These are phyloP conservation scores for Hypericum androsaemum DNA, from an alignment of 345 rosid species.

Conservation along the genomic window DNA sequence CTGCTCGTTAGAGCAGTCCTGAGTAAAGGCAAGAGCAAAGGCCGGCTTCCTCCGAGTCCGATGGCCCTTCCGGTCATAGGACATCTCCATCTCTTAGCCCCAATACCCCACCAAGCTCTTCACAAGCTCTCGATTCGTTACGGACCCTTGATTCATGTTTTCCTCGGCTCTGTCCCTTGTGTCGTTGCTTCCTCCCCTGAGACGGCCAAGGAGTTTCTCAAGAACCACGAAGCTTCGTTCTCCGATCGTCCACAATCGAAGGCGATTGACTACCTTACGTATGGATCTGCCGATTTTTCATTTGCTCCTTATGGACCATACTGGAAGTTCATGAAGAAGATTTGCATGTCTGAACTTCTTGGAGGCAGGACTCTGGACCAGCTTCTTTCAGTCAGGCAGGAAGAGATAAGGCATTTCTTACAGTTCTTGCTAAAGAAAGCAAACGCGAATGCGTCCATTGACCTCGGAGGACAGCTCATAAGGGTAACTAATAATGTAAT, in stretches of 20 bases:
- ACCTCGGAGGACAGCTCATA: constrained; percentile 44
- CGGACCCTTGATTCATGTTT: constrained; percentile 48
- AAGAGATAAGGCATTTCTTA: constrained; percentile 39
- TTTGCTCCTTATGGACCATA: constrained; percentile 47
- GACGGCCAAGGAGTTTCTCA: constrained; percentile 50
- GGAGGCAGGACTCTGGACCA: constrained; percentile 35
- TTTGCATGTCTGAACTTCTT: constrained; percentile 41
- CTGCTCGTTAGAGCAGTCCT: constrained; percentile 23
- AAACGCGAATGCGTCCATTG: constrained; percentile 23
- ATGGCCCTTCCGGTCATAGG: constrained; percentile 46
- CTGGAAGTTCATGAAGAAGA: constrained; percentile 64
- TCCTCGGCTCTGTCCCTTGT: constrained; percentile 46
- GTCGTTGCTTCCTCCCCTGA: constrained; percentile 53
- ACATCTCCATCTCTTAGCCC: constrained; percentile 50
- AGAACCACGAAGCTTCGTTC: constrained; percentile 49
- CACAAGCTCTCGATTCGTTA: constrained; percentile 42
- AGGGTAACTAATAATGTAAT: constrained; percentile 52
- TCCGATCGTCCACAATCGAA: constrained; percentile 23
- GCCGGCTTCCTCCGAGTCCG: constrained; percentile 41
- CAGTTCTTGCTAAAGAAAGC: constrained; percentile 27
- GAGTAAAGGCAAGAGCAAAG: constrained; percentile 4
- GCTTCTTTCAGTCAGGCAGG: constrained; percentile 30
- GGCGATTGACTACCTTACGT: constrained; percentile 41
- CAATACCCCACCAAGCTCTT: constrained; percentile 52
- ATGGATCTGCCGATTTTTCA: constrained; percentile 42